Evolutionary conservation across 495 filamentous ascomycete genomes (phyloP).

Genomic region (Hypoxylon cercidicola): DNA sequence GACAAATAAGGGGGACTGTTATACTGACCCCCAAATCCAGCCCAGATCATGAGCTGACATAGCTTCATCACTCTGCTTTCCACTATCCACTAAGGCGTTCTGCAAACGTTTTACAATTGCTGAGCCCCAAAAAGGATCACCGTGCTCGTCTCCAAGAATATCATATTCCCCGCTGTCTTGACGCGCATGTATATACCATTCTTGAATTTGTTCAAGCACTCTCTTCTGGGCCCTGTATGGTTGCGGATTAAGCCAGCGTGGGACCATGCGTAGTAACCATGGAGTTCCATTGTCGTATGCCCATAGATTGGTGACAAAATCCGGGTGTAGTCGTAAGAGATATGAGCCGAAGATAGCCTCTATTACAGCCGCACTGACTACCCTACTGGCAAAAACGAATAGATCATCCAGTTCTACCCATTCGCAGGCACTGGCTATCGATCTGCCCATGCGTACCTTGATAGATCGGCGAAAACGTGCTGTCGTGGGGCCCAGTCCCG

Average conservation of each 20-base stretch:
- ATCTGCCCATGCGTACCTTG: background rate
- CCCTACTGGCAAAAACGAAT: background rate
- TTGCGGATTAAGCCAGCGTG: background rate
- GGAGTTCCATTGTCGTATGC: background rate
- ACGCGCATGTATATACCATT: background rate
- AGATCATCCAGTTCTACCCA: background rate
- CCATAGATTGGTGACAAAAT: background rate
- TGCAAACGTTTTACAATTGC: conserved; percentile 13
- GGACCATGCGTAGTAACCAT: background rate
- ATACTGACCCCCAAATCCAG: conserved; percentile 31
- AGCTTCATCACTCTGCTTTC: conserved; percentile 27
- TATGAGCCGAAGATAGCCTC: background rate
- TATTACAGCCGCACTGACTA: background rate
- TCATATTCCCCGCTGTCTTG: background rate
- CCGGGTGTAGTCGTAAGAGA: background rate
- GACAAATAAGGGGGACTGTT: too few species aligned
- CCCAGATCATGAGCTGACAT: conserved; percentile 30
- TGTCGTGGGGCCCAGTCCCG: background rate
- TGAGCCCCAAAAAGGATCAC: conserved; percentile 23
- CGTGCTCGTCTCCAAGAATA: background rate
- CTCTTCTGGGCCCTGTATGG: background rate
- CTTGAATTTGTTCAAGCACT: background rate
- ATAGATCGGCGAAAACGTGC: background rate
- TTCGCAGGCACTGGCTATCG: background rate
- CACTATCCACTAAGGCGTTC: background rate